Percentiles rank a stretch among this genome's conserved stretches.
Conservation (phyloP, 2,329 filamentous ascomycete genomes). For the Nemania sp. region DNA sequence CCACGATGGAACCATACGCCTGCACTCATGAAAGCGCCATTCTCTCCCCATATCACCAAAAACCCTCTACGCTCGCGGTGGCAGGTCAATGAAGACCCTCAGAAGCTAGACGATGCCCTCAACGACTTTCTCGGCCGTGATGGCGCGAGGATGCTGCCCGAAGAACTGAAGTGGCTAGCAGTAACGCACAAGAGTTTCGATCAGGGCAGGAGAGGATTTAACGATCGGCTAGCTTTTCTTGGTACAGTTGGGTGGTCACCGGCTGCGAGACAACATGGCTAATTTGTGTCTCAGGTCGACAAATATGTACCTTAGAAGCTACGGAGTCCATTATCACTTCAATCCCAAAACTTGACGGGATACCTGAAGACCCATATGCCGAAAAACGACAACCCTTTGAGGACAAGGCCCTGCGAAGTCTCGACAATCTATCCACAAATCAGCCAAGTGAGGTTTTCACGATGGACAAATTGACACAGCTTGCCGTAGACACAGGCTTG, state of each 20-base stretch:
- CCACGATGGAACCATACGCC: conserved; percentile 81
- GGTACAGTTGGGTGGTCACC: conserved; percentile 64
- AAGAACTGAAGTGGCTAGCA: conserved; percentile 96
- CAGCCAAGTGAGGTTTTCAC: conserved; percentile 72
- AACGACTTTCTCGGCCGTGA: conserved; percentile 77
- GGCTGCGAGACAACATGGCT: conserved; percentile 30
- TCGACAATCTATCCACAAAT: conserved; percentile 75
- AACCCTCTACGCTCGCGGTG: conserved; percentile 67
- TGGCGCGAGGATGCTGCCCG: conserved; percentile 79
- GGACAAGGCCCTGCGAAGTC: conserved; percentile 76
- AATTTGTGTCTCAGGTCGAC: conserved; percentile 43
- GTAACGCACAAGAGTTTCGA: conserved; percentile 99
- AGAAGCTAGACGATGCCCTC: conserved; percentile 81
- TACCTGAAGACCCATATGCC: conserved; percentile 56
- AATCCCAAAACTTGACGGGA: conserved; percentile 46
- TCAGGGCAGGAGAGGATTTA: conserved; percentile 92
- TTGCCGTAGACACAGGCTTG: conserved; percentile 79
- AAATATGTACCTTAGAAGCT: conserved; percentile 47
- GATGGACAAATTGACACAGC: conserved; percentile 72
- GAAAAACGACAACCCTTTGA: conserved; percentile 73
- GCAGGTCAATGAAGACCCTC: conserved; percentile 80
- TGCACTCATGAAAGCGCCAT: conserved; percentile 74
- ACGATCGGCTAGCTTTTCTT: conserved; percentile 89
- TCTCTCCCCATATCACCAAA: conserved; percentile 70
- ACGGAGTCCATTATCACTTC: conserved; percentile 74